Evolutionary conservation across 176 grass and related monocot species (phyloP).

Genomic region (Zea mays): DNA sequence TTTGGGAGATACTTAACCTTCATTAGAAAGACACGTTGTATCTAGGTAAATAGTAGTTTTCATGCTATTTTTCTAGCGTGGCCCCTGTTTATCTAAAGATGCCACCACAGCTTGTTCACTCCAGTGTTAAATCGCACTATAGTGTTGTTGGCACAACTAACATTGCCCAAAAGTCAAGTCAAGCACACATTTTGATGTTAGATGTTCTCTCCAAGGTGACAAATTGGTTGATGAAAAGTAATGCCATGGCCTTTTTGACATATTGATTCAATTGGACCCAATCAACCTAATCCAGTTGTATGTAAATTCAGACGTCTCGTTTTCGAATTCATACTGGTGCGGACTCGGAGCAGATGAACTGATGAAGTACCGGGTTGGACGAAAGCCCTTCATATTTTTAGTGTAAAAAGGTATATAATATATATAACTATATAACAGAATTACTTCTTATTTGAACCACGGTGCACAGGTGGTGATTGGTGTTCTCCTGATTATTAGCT

Average conservation of each 20-base stretch:
- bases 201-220: neutral
- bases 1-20: neutral
- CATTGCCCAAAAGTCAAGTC: constrained; percentile 3
- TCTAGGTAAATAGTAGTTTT: neutral
- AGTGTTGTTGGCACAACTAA: neutral
- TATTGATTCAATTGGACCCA: constrained; percentile 7
- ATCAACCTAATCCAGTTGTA: neutral
- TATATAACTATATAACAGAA: too few relatives aligned
- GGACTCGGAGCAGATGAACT: too few relatives aligned
- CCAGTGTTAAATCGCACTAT: neutral
- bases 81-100: neutral
- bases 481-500: constrained; percentile 12
- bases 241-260: neutral
- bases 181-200: constrained; percentile 5
- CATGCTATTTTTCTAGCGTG: neutral
- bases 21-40: neutral
- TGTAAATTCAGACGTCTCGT: neutral
- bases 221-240: constrained; percentile 2
- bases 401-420: too few relatives aligned
- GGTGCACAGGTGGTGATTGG: neutral
- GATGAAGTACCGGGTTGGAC: too few relatives aligned
- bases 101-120: neutral
- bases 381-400: too few relatives aligned
- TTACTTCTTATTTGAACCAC: neutral
- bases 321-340: too few relatives aligned